Evolutionary conservation across 129 eudicot genomes (phyloP), one percentile per base, ranked within the genome.

Genomic region (Daucus carota): DNA sequence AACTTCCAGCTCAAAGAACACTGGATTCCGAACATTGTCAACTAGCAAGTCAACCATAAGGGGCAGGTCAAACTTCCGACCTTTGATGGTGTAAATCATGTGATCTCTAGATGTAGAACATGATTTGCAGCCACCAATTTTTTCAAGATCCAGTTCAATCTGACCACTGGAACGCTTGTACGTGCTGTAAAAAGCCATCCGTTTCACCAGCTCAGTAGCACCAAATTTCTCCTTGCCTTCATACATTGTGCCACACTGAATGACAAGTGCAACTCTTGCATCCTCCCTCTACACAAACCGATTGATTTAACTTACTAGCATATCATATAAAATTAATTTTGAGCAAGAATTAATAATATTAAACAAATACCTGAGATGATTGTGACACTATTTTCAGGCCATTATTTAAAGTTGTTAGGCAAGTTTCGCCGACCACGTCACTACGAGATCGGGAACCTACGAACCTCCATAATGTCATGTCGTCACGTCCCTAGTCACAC

Each of bases 171-270:
- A 90, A 45, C 96, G 72, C 72, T 93, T 93, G 50, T 75, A 43
- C 57, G 98, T 90, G 84, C 91, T 93, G 79, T 93, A 90, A 67
- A 93, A 93, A 17, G 98, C 96, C 97, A 93, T 93, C 16, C 90
- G 97, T 83, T 93, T 97, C 78, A 93, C 77, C 72, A 93, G 87
- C 40, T 90, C 97, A 45, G 98, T 85, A 72, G 83, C 91, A 33
- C 98, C 98, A 77, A 79, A 87, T 31, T 88, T 65, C 41, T 41
- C 78, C 36, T 96, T 91, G 38, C 84, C 87, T 76, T 93, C 98
- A 42, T 90, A 91, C 50, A 91, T 93, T 70, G 98, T 90, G 52
- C 98, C 98, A 81, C 50, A 45, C n/a, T n/a, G n/a, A n/a, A n/a
- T n/a, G n/a, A n/a, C n/a, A n/a, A n/a, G n/a, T n/a, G n/a, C n/a